Base-by-base conservation (phyloP, 2,329 filamentous ascomycete species). In the Epichloe sylvatica region DNA sequence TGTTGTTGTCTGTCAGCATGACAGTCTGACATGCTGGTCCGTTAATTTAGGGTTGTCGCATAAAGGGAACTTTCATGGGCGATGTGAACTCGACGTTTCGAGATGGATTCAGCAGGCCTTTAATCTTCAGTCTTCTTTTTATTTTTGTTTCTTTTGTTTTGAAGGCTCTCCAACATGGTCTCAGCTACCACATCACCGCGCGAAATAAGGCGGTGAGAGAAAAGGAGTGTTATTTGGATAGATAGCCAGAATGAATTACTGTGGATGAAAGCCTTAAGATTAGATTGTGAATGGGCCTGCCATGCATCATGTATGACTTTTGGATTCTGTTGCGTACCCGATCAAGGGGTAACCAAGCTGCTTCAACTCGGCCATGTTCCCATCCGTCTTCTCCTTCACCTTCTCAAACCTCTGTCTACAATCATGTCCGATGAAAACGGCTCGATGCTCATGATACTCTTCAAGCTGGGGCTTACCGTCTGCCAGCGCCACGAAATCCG, bases 391-490 rank as follows among this genome's bases (percentile, higher is more conserved):
- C 3, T 50, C 55, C 33, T 58, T 45, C 25, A 68, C 39, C 17
- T 53, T 53, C 52, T 53, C 52, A 41, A 57, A 57, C 39, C 67
- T 62, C 42, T 61, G 56, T 47, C 64, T 51, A 15, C 60, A 61
- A 39, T 66, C 65, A 4, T 59, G 59, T 8, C 64, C 59, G 53
- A 67, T 64, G 23, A 66, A 52, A 5, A 58, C 59, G 4, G 57
- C 53, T 5, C 59, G 56, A 12, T 62, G 59, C 3, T 55, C 50
- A 51, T 71, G 71, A 44, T 61, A 66, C 11, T 46, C 59, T 21
- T 69, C 59, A 49, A 66, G 68, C 45, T 65, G 61, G 21, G 65
- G 63, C 53, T 64, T 66, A 9, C 56, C 65, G 43, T 66, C 62
- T 3, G 53, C 54, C 48, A 73, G 52, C 34, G 59, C 50, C 48